Conservation (phyloP, 2,329 filamentous ascomycete species). For the Aspergillus neoniger region DNA sequence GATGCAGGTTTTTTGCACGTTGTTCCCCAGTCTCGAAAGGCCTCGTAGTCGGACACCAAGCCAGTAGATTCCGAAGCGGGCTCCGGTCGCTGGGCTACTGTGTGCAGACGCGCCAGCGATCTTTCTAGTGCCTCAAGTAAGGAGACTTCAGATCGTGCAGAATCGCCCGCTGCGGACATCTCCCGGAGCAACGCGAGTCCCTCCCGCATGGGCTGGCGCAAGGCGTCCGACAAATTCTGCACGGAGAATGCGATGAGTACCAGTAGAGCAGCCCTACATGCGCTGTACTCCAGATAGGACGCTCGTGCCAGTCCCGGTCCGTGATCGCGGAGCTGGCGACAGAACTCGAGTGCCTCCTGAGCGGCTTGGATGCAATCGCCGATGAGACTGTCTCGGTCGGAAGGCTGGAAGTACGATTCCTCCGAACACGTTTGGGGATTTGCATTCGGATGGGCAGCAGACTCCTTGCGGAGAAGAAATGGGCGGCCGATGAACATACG, state of each 20-base stretch:
- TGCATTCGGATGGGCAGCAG: not conserved
- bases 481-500: constrained; percentile 54
- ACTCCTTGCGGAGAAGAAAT: constrained; percentile 43
- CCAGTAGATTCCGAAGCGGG: not conserved
- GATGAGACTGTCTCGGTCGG: constrained; percentile 21
- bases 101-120: constrained; percentile 24
- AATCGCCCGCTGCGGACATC: constrained; percentile 35
- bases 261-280: constrained; percentile 37
- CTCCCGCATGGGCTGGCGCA: constrained; percentile 22
- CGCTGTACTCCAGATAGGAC: constrained; percentile 41
- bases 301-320: constrained; percentile 33
- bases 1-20: constrained; percentile 6
- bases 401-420: not conserved
- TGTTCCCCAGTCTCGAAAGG: constrained; percentile 24
- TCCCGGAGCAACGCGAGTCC: constrained; percentile 34
- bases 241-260: constrained; percentile 39
- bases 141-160: constrained; percentile 34
- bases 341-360: constrained; percentile 28
- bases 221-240: constrained; percentile 26
- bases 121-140: constrained; percentile 35
- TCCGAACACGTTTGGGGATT: not conserved
- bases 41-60: constrained; percentile 17
- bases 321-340: constrained; percentile 24
- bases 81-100: not conserved
- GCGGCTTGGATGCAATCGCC: constrained; percentile 32